Conservation (phyloP, 257 asterid genomes). For the Lycium barbarum region DNA sequence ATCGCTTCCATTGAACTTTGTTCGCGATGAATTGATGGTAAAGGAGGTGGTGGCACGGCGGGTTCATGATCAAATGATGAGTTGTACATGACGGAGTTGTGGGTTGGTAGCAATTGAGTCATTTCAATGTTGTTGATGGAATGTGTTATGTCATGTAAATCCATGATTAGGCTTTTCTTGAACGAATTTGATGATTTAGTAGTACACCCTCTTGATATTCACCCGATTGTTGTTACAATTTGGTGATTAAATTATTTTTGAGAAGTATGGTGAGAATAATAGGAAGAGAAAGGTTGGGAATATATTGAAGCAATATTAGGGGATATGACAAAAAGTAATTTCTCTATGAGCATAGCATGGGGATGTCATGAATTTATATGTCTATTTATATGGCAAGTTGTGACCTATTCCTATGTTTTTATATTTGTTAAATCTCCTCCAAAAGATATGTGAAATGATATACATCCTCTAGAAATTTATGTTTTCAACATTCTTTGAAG, state of each 20-base stretch:
- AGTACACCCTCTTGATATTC: no score
- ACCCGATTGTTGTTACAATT: no score
- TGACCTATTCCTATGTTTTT: not conserved
- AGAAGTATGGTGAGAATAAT: not conserved
- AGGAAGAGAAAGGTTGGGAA: constrained; percentile 24
- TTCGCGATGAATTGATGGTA: constrained; percentile 13
- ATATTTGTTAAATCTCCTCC: not conserved
- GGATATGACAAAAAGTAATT: not conserved
- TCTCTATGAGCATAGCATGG: not conserved
- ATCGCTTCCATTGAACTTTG: constrained; percentile 50
- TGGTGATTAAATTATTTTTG: not conserved
- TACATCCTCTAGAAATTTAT: not conserved
- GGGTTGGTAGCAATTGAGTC: constrained; percentile 26
- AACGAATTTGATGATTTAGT: no score
- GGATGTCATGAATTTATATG: not conserved
- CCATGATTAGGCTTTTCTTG: not conserved
- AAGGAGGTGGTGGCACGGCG: not conserved
- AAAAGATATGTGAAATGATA: not conserved
- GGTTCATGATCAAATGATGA: constrained; percentile 30
- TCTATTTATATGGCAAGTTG: not conserved
- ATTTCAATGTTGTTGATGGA: constrained; percentile 35
- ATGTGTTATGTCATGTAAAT: constrained; percentile 36
- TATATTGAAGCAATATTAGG: constrained; percentile 6
- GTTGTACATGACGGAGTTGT: constrained; percentile 22
- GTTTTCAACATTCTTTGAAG: no score